phyloP scores from a whole-genome alignment of 345 rosid genomes.

The Schrenkiella parvula region DNA sequence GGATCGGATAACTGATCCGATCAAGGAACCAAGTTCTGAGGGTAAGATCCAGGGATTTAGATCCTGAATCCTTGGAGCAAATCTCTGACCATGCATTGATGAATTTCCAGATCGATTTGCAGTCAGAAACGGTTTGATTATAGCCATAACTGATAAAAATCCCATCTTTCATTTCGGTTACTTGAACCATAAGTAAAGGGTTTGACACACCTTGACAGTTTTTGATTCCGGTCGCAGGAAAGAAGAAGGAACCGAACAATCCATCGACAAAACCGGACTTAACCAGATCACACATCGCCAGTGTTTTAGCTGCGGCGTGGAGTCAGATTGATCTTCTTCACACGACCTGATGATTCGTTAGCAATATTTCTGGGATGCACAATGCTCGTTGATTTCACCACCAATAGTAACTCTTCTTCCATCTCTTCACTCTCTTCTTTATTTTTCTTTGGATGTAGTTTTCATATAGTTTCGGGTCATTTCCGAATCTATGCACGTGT shows the following conservation, averaged over 20 bases:
- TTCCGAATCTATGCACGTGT: too few species aligned
- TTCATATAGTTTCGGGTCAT: too few species aligned
- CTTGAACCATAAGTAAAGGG: slow-evolving; percentile 38
- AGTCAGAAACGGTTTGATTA: slow-evolving; percentile 34
- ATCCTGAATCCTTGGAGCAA: not conserved
- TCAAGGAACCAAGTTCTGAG: too few species aligned
- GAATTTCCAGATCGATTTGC: slow-evolving; percentile 38
- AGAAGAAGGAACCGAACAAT: slow-evolving; percentile 29
- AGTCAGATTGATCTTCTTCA: not conserved
- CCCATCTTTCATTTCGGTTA: slow-evolving; percentile 38
- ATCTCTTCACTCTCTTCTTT: not conserved
- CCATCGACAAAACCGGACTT: slow-evolving; percentile 26
- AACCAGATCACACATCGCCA: slow-evolving; percentile 20
- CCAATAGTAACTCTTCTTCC: not conserved
- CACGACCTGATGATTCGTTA: not conserved
- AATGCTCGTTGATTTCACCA: not conserved
- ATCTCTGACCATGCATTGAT: slow-evolving; percentile 43
- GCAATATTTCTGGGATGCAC: not conserved
- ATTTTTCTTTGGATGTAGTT: too few species aligned
- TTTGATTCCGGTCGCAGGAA: slow-evolving; percentile 24
- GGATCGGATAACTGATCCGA: too few species aligned
- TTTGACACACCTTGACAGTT: slow-evolving; percentile 26
- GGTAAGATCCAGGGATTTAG: not conserved
- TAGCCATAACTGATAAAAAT: slow-evolving; percentile 34
- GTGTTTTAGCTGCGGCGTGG: slow-evolving; percentile 25